These are phyloP conservation scores for Chimonanthus salicifolius DNA, from an alignment of 164 flowering plant species.

Conservation along the genomic window DNA sequence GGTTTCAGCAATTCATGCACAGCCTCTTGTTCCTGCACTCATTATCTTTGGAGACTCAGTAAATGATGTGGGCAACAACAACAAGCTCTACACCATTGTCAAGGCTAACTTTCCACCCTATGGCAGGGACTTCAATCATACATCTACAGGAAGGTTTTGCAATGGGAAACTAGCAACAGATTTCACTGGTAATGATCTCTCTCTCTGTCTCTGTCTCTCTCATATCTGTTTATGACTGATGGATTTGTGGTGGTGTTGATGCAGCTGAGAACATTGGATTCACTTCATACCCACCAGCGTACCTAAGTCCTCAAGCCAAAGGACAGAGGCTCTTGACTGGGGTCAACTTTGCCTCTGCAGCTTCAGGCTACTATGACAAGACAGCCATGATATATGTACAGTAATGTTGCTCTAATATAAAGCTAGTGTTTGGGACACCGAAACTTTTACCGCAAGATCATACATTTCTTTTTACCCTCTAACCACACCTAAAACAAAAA, in stretches of 20 bases:
- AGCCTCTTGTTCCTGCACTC: conserved; percentile 69
- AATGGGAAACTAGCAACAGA: conserved; percentile 93
- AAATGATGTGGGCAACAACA: conserved; percentile 86
- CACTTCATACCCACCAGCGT: conserved; percentile 78
- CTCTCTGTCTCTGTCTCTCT: not conserved
- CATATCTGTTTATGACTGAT: not conserved
- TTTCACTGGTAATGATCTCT: conserved; percentile 51
- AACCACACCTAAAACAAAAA: too few relatives aligned
- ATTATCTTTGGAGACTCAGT: conserved; percentile 89
- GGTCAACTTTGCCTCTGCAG: conserved; percentile 87
- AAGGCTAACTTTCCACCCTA: conserved; percentile 88
- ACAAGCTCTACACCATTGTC: conserved; percentile 49
- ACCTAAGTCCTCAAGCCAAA: conserved; percentile 56
- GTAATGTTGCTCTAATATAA: not conserved
- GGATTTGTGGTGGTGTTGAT: not conserved
- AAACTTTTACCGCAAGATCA: too few relatives aligned
- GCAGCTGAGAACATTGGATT: conserved; percentile 88
- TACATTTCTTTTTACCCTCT: too few relatives aligned
- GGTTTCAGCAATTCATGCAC: conserved; percentile 35
- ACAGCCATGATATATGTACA: conserved; percentile 65
- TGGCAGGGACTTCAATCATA: conserved; percentile 73
- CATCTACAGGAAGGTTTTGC: conserved; percentile 86
- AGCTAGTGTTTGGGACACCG: too few relatives aligned
- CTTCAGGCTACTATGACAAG: conserved; percentile 65
- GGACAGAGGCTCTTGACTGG: conserved; percentile 59